These are phyloP conservation scores for Vaccinium macrocarpon DNA, from an alignment of 148 eudicot species.

Conservation along the genomic window DNA sequence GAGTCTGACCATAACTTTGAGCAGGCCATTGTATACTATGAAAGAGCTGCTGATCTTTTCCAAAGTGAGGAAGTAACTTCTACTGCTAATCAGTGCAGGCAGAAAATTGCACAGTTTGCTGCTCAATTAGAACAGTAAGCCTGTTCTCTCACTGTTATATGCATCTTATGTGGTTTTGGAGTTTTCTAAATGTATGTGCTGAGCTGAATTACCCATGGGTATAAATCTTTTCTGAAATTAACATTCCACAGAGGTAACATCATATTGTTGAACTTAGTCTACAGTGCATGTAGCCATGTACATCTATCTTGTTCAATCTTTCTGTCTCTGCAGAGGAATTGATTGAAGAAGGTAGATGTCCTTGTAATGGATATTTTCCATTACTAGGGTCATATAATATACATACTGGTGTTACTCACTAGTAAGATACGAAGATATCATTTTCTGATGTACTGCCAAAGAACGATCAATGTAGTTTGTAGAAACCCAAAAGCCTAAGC, in stretches of 20 bases:
- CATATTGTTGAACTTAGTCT: neutral
- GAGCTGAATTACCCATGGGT: neutral
- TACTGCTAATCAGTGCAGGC: constrained; percentile 72
- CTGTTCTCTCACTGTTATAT: neutral
- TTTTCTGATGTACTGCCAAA: neutral
- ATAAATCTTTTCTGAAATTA: neutral
- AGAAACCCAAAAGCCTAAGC: too few species aligned
- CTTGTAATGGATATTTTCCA: neutral
- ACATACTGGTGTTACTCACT: neutral
- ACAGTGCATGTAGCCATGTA: constrained; percentile 11
- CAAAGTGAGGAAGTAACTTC: constrained; percentile 65
- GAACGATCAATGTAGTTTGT: too few species aligned
- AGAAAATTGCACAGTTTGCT: constrained; percentile 75
- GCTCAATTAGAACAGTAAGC: constrained; percentile 79
- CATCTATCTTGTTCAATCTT: neutral
- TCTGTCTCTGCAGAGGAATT: neutral
- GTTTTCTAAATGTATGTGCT: neutral
- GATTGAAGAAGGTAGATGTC: neutral
- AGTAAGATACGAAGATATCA: neutral
- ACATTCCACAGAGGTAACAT: neutral
- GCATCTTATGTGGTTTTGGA: neutral
- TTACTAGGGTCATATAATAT: neutral
- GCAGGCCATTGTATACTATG: constrained; percentile 56
- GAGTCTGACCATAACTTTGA: constrained; percentile 56
- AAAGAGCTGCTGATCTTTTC: constrained; percentile 67